Percentiles rank a stretch among this genome's conserved stretches.
Conservation (phyloP, 176 grass and related monocot species). For the Poa pratensis region DNA sequence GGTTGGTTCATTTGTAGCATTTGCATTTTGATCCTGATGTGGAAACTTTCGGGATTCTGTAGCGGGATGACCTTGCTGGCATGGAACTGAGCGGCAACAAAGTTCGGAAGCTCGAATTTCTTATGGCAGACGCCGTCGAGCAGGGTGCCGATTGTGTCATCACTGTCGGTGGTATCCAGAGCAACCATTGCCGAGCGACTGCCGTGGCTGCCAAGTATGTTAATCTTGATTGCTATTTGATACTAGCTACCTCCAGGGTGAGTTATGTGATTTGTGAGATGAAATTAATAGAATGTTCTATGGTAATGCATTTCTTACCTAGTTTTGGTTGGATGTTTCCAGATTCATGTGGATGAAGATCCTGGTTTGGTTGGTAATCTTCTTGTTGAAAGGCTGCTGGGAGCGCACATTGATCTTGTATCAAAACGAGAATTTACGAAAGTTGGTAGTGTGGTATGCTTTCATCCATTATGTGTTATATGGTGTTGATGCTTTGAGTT, state of each 20-base stretch:
- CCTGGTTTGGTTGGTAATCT: conserved; percentile 94
- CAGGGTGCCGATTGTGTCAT: conserved; percentile 73
- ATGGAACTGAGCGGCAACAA: conserved; percentile 97
- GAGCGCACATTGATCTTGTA: conserved; percentile 87
- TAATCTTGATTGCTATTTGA: conserved; percentile 85
- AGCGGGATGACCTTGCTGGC: conserved; percentile 88
- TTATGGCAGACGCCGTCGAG: conserved; percentile 72
- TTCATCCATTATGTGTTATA: not conserved
- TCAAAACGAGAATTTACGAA: conserved; percentile 84
- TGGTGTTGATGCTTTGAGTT: not conserved
- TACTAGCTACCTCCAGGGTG: conserved; percentile 82
- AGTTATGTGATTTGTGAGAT: not conserved
- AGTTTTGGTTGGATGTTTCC: conserved; percentile 34
- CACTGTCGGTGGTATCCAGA: conserved; percentile 89
- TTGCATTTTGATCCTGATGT: conserved; percentile 19
- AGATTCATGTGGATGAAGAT: conserved; percentile 80
- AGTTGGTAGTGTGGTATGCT: conserved; percentile 77
- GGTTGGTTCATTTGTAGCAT: conserved; percentile 8
- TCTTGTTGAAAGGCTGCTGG: conserved; percentile 78
- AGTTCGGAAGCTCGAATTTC: conserved; percentile 89
- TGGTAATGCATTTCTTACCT: conserved; percentile 2
- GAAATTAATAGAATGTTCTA: not conserved
- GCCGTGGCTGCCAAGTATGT: conserved; percentile 84
- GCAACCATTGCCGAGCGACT: conserved; percentile 92
- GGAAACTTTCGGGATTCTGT: not conserved